Evolutionary conservation across 2,329 filamentous ascomycete genomes (phyloP).

Genomic region (Calonectria ilicicola): DNA sequence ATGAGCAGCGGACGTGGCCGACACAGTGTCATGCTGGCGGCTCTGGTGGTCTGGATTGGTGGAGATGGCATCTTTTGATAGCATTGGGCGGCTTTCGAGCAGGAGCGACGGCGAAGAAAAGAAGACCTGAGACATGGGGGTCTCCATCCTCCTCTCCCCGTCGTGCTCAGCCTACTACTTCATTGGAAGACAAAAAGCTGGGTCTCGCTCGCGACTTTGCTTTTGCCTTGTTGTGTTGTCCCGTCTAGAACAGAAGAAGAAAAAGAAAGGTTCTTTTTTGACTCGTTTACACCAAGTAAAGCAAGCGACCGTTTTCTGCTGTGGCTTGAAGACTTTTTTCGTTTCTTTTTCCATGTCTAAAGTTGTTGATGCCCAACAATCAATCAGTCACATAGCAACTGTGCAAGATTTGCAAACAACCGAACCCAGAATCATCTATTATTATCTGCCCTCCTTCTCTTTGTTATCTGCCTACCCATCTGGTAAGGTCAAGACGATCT

Average conservation of each 20-base stretch:
- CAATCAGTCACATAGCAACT: not conserved
- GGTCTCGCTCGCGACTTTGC: not conserved
- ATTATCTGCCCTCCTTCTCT: not conserved
- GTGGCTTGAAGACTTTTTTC: slow-evolving; percentile 1
- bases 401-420: not conserved
- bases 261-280: not conserved
- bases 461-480: not conserved
- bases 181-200: not conserved
- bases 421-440: not conserved
- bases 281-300: not conserved
- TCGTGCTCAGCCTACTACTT: not conserved
- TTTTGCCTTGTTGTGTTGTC: slow-evolving; percentile 4
- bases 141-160: not conserved
- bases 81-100: not conserved
- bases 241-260: not conserved
- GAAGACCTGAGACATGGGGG: not conserved
- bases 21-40: slow-evolving; percentile 5
- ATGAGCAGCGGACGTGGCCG: not conserved
- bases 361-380: slow-evolving; percentile 5
- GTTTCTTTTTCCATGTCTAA: not conserved
- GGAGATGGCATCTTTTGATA: slow-evolving; percentile 9
- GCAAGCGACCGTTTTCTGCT: not conserved
- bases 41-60: not conserved
- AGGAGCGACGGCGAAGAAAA: not conserved
- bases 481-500: not conserved